Conservation (phyloP, 1,139 yeast genomes). For the Pichia sp. region DNA sequence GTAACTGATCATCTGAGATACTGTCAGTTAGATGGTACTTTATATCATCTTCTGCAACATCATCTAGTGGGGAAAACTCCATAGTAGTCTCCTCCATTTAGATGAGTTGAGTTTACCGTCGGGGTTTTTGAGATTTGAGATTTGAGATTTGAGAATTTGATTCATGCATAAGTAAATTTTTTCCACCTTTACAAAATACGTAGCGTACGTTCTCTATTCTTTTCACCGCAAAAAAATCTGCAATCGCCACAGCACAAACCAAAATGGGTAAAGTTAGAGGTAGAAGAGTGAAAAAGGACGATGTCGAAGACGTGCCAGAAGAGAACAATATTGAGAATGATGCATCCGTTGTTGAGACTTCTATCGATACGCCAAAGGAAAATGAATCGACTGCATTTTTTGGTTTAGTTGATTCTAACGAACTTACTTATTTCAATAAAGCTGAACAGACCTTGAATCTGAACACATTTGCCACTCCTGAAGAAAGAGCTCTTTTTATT, state of each 20-base stretch:
- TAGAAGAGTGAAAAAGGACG: conserved; percentile 39
- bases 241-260: background rate
- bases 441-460: conserved; percentile 84
- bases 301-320: background rate
- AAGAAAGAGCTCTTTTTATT: conserved; percentile 69
- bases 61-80: too few species aligned
- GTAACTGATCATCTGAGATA: too few species aligned
- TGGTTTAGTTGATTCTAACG: conserved; percentile 79
- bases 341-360: background rate
- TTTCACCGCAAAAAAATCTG: too few species aligned
- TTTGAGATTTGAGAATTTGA: too few species aligned
- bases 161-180: too few species aligned
- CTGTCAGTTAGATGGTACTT: too few species aligned
- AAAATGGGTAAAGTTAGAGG: conserved; percentile 49
- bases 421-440: conserved; percentile 83
- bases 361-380: background rate
- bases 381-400: conserved; percentile 58
- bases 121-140: too few species aligned
- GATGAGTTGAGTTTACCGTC: too few species aligned
- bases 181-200: too few species aligned
- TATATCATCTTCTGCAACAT: too few species aligned
- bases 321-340: background rate
- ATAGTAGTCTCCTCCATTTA: too few species aligned
- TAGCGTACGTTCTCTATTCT: too few species aligned
- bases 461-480: conserved; percentile 68